Evolutionary conservation across 2,329 filamentous ascomycete species (phyloP).

Genomic region (Talaromyces sp.): DNA sequence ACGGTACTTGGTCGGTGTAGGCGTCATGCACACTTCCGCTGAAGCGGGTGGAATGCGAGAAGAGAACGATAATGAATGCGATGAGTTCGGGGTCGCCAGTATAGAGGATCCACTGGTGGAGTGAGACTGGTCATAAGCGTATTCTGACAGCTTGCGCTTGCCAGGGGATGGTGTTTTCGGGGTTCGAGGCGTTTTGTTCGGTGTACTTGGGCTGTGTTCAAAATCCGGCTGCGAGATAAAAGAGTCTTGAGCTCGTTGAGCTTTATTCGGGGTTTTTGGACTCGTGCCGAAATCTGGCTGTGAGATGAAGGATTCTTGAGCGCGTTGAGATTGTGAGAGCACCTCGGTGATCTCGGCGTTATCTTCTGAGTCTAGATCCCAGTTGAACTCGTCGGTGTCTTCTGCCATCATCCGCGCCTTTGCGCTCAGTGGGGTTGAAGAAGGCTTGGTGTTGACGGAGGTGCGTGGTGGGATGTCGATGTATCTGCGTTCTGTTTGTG

Average conservation of each 20-base stretch:
- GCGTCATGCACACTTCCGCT: slow-evolving; percentile 34
- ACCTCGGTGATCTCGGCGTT: slow-evolving; percentile 27
- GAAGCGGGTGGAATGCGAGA: slow-evolving; percentile 24
- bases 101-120: background rate
- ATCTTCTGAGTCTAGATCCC: slow-evolving; percentile 41
- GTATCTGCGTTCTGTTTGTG: slow-evolving; percentile 33
- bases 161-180: slow-evolving; percentile 36
- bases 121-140: slow-evolving; percentile 11
- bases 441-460: background rate
- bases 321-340: background rate
- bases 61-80: slow-evolving; percentile 7
- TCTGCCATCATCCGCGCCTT: slow-evolving; percentile 36
- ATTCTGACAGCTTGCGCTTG: slow-evolving; percentile 40
- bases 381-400: slow-evolving; percentile 41
- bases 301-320: slow-evolving; percentile 14
- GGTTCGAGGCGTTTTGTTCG: slow-evolving; percentile 41
- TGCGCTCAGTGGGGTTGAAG: slow-evolving; percentile 28
- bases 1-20: slow-evolving; percentile 35
- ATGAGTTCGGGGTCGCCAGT: slow-evolving; percentile 15
- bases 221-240: slow-evolving; percentile 33
- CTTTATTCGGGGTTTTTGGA: slow-evolving; percentile 40
- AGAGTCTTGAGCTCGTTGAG: background rate
- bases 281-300: slow-evolving; percentile 32
- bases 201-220: slow-evolving; percentile 30
- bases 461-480: slow-evolving; percentile 15